A percentile compares a stretch with the other conserved stretches of the same genome.
phyloP scores from a whole-genome alignment of 441 rosid genomes.

The Erysimum pusillum region DNA sequence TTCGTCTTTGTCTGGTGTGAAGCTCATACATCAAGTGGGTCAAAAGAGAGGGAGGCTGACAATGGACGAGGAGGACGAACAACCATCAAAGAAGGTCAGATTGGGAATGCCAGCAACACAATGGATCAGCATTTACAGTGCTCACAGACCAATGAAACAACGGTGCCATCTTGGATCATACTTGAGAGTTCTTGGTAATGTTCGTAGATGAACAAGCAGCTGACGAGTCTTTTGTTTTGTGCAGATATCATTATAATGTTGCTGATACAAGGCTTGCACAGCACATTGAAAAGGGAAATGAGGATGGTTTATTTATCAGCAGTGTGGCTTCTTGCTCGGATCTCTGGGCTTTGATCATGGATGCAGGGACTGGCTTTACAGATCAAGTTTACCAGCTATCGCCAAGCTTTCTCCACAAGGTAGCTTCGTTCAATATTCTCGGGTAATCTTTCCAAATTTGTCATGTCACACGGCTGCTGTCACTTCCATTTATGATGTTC shows the following conservation, averaged over 20 bases:
- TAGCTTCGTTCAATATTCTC: slow-evolving; percentile 46
- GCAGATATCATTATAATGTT: slow-evolving; percentile 93
- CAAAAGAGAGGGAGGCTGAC: slow-evolving; percentile 93
- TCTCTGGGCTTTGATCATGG: slow-evolving; percentile 97
- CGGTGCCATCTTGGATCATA: slow-evolving; percentile 54
- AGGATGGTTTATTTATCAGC: slow-evolving; percentile 91
- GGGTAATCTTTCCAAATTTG: slow-evolving; percentile 20
- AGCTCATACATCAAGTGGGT: slow-evolving; percentile 91
- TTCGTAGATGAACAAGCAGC: slow-evolving; percentile 1
- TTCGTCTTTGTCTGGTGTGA: slow-evolving; percentile 45
- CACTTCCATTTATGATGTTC: slow-evolving; percentile 13
- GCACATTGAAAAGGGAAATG: slow-evolving; percentile 87
- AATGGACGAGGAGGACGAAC: slow-evolving; percentile 90
- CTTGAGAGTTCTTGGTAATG: slow-evolving; percentile 21
- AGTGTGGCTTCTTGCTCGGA: slow-evolving; percentile 83
- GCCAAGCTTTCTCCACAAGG: slow-evolving; percentile 84
- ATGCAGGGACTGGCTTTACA: slow-evolving; percentile 87
- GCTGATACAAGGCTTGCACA: slow-evolving; percentile 78
- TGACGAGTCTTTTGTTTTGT: slow-evolving; percentile 37
- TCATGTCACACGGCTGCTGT: slow-evolving; percentile 18
- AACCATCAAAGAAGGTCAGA: slow-evolving; percentile 89
- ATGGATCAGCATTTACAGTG: slow-evolving; percentile 94
- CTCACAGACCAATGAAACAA: slow-evolving; percentile 95
- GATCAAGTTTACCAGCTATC: slow-evolving; percentile 88
- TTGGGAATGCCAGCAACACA: slow-evolving; percentile 98